phyloP scores from a whole-genome alignment of 192 early-diverging fungal genomes.

The Kappamyces sp. region DNA sequence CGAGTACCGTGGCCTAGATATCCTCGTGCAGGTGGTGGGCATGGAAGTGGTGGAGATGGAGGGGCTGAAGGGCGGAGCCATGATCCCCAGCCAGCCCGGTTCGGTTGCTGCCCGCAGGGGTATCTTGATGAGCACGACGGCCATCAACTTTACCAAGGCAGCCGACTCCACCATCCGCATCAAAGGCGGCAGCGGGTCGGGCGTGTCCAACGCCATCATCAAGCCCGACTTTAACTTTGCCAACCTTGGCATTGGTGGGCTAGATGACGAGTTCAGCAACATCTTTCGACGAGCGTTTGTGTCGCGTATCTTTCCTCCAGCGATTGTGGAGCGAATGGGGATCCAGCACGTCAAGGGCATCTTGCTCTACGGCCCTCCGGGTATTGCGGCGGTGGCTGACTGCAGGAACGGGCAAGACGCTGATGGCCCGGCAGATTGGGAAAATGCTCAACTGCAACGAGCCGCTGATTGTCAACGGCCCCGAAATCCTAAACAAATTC shows the following conservation, averaged over 20 bases:
- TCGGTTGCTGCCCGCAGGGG: slow-evolving; percentile 47
- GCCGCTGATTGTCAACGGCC: slow-evolving; percentile 92
- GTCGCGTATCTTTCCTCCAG: slow-evolving; percentile 91
- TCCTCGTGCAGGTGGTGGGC: slow-evolving; percentile 42
- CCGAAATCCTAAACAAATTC: slow-evolving; percentile 93
- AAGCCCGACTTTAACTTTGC: slow-evolving; percentile 95
- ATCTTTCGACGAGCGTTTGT: slow-evolving; percentile 98
- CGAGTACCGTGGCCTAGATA: slow-evolving; percentile 73
- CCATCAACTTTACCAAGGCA: slow-evolving; percentile 64
- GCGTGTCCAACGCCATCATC: slow-evolving; percentile 68
- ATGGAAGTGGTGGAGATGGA: slow-evolving; percentile 54
- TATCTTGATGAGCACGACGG: slow-evolving; percentile 67
- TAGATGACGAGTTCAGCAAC: slow-evolving; percentile 86
- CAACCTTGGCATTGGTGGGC: slow-evolving; percentile 95
- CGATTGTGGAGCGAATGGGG: slow-evolving; percentile 88
- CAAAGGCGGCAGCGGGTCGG: slow-evolving; percentile 52
- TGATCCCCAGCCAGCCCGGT: background rate
- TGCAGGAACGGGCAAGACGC: slow-evolving; percentile 89
- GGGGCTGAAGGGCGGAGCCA: slow-evolving; percentile 31
- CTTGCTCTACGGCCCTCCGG: slow-evolving; percentile 77
- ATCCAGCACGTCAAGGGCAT: slow-evolving; percentile 89
- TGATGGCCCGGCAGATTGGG: slow-evolving; percentile 97
- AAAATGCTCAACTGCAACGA: slow-evolving; percentile 96
- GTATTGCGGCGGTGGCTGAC: slow-evolving; percentile 3
- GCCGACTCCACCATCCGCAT: slow-evolving; percentile 71